Evolutionary conservation across 2,329 filamentous ascomycete genomes (phyloP), one percentile per base, ranked within the genome.

Genomic region (Aureobasidium musti): DNA sequence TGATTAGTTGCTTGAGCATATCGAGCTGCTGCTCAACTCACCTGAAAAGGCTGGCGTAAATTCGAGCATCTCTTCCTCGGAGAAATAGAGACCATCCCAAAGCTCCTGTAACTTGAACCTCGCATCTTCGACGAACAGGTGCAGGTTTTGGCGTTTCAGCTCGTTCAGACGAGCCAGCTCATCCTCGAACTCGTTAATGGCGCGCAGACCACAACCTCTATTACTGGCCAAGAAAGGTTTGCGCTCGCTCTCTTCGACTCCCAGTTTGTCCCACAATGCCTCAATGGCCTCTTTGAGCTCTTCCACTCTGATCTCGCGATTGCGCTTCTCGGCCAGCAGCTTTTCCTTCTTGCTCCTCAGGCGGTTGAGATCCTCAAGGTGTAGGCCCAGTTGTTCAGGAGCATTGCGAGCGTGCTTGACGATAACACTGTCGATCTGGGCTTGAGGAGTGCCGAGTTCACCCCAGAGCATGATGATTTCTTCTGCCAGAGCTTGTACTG

Each of bases 1-100:
- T 23, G 8, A 37, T 64, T 45, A 64, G 61, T 26, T n/a, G 52
- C 14, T 5, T 14, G 41, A 19, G 7, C 41, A 43, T 53, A 21
- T 13, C 5, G 8, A 39, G 54, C 17, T 11, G 17, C 39, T 26
- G 39, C 21, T 33, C 54, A 30, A 67, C 74, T 61, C 68, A 77
- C 76, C 76, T 53, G 92, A 96, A 76, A 98, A 98, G 49, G 93
- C 95, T 0, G 96, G 95, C 0, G 93, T 95, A 72, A 99, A 99
- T 71, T 97, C 93, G 66, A 98, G 86, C 93, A 98, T 98, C 80
- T 99, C 95, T 74, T 99, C 95, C 76, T 99, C 95, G 0, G 91
- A 97, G 75, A 96, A 93, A 81, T 95, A 98, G 1, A 99, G 81
- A 0, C 87, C 84, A 75, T 99, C 95, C 95, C 96, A 99, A 0